These are phyloP conservation scores for Lachnum nothofagi DNA, from an alignment of 2,329 filamentous ascomycete genomes.

Conservation along the genomic window DNA sequence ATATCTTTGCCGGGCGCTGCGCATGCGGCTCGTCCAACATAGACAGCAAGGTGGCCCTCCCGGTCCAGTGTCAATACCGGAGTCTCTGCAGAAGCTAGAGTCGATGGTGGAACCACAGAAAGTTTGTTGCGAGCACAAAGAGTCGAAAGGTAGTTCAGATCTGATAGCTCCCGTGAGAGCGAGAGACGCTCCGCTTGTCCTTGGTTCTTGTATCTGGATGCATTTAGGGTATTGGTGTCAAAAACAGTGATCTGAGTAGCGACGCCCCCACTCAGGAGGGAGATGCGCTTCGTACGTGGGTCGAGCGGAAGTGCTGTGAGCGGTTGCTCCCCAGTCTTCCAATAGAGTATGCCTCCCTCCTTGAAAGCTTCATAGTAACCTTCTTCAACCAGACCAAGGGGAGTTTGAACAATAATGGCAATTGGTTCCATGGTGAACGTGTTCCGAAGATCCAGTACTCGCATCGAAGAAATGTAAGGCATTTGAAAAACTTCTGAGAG, in stretches of 20 bases:
- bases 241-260: neutral
- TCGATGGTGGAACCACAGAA: neutral
- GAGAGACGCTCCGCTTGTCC: neutral
- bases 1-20: slow-evolving; percentile 1
- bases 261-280: neutral
- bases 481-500: neutral
- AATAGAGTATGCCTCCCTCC: neutral
- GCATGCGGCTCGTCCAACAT: slow-evolving; percentile 3
- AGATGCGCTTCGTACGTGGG: neutral
- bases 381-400: neutral
- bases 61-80: slow-evolving; percentile 2
- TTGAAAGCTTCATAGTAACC: neutral
- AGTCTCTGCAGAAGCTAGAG: neutral
- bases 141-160: neutral
- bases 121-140: slow-evolving; percentile 1
- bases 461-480: neutral
- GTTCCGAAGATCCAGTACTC: slow-evolving; percentile 1
- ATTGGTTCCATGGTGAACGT: slow-evolving; percentile 2
- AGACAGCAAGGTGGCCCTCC: neutral
- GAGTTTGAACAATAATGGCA: neutral
- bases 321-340: neutral
- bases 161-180: slow-evolving; percentile 1
- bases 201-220: neutral
- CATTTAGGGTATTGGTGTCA: neutral
- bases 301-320: neutral